Evolutionary conservation across 2,329 filamentous ascomycete genomes (phyloP).

Genomic region (Diaporthe velutina): DNA sequence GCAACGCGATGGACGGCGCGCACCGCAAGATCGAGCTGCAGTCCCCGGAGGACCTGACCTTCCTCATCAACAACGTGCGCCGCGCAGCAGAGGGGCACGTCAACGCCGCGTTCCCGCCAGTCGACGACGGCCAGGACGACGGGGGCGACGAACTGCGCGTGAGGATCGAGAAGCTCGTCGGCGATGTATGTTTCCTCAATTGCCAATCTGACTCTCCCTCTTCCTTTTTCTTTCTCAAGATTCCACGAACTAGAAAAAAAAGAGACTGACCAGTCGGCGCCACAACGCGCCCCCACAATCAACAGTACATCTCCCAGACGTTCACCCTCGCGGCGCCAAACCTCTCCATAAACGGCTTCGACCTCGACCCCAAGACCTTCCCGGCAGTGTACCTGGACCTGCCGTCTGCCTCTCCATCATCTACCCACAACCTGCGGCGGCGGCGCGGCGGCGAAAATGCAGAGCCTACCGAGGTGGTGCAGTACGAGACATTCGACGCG

Average conservation of each 20-base stretch:
- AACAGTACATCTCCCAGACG: conserved; percentile 71
- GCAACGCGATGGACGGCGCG: conserved; percentile 51
- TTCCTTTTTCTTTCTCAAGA: neutral
- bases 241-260: neutral
- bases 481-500: conserved; percentile 72
- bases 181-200: conserved; percentile 61
- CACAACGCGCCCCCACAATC: neutral
- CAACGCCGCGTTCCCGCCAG: conserved; percentile 75
- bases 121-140: conserved; percentile 61
- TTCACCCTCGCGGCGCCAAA: conserved; percentile 71
- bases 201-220: neutral
- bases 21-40: conserved; percentile 87
- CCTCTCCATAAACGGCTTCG: conserved; percentile 73
- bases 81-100: conserved; percentile 77
- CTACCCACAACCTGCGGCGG: neutral
- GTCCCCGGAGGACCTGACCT: conserved; percentile 78
- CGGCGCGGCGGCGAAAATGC: conserved; percentile 54
- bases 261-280: neutral
- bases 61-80: conserved; percentile 78
- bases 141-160: conserved; percentile 69
- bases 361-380: conserved; percentile 56
- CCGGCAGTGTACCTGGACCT: conserved; percentile 43
- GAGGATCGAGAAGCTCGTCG: conserved; percentile 70
- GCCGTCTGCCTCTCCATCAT: neutral
- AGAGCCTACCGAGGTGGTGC: conserved; percentile 55